Base-by-base conservation (phyloP, 441 rosid species). In the Gossypium davidsonii region DNA sequence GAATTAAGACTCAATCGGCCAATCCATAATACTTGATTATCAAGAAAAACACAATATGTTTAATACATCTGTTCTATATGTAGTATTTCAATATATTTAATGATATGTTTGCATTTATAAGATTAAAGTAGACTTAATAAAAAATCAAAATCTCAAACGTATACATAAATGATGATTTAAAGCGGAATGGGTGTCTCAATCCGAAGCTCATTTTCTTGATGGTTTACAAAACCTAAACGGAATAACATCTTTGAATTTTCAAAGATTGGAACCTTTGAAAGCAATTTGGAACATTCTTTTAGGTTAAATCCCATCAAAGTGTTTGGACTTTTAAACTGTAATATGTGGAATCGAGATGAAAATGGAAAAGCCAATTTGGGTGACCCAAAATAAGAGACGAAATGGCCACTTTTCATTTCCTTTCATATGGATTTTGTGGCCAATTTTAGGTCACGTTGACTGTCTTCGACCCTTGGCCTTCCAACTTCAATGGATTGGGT, bases 341-440 rank as follows among this genome's bases (percentile, higher is more conserved):
- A 52, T 51, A 26, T 51, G 26, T 28, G 46, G 39, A 55, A 56
- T 37, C 11, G 18, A 44, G 25, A 37, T 21, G 23, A 42, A 8
- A 39, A 39, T 39, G 15, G 23, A 51, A 51, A n/a, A 4, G 56
- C 74, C 55, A 44, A 58, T 5, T 25, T 84, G 76, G 70, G 77
- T 77, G 60, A 72, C 80, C 82, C 80, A 65, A 63, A 58, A 68
- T 28, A 15, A 70, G 64, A 59, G 74, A 63, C n/a, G 10, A n/a
- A 49, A 11, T 34, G 12, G 56, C 20, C 56, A 28, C n/a, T 21
- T 69, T 5, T 28, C 20, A 2, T 25, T 6, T 15, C 17, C 11
- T 17, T 31, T 17, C 18, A 18, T 18, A 70, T 52, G 4, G 23
- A 53, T 31, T 28, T 18, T 28, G 11, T 11, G 52, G 17, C 52